Evolutionary conservation across 257 asterid genomes (phyloP).

Genomic region (Verbascum thapsus): DNA sequence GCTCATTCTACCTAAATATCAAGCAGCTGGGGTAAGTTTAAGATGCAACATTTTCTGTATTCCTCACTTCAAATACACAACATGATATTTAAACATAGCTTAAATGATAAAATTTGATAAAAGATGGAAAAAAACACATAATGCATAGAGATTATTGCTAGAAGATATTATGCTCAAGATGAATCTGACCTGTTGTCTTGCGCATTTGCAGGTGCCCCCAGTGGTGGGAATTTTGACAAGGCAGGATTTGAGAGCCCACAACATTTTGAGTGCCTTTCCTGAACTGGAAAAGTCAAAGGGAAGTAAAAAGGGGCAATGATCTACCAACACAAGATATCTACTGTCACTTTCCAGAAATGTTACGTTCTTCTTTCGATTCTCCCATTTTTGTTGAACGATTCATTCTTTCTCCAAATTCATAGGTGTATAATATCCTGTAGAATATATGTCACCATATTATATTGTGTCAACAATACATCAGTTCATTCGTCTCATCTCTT

Average conservation of each 20-base stretch:
- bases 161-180: conserved; percentile 9
- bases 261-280: conserved; percentile 74
- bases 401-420: conserved; percentile 38
- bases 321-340: conserved; percentile 24
- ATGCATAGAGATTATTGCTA: conserved; percentile 6
- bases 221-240: conserved; percentile 90
- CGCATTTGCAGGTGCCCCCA: conserved; percentile 55
- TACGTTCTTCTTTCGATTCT: conserved; percentile 18
- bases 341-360: conserved; percentile 27
- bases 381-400: conserved; percentile 13
- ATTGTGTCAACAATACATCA: conserved; percentile 23
- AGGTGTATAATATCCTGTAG: conserved; percentile 29
- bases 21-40: conserved; percentile 72
- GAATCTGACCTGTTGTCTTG: conserved; percentile 37
- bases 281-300: conserved; percentile 57
- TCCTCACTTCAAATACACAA: not conserved
- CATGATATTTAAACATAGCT: not conserved
- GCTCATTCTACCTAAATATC: conserved; percentile 80
- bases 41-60: not conserved
- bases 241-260: conserved; percentile 88
- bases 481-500: conserved; percentile 26
- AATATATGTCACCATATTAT: conserved; percentile 27
- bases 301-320: conserved; percentile 52
- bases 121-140: conserved; percentile 3
- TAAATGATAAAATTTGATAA: conserved; percentile 4